Base-by-base conservation (phyloP, 495 filamentous ascomycete genomes). In the Xylaria acuta region DNA sequence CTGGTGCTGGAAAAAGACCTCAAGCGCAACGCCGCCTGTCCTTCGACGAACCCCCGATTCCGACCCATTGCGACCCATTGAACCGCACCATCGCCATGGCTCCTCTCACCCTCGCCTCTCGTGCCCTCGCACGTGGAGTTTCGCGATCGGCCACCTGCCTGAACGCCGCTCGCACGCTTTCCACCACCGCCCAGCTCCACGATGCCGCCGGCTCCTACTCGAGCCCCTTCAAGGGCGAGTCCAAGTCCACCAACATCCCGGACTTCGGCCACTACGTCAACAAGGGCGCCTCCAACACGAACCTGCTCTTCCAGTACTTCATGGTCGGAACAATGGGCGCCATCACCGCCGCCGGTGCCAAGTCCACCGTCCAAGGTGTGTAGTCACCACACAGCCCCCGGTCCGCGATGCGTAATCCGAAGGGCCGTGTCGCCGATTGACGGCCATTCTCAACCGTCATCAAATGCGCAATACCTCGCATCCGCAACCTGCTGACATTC, bases 271-370 rank as follows among this genome's bases (percentile, higher is more conserved):
- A 95, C 80, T 99, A 99, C 86, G 84, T 88, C 85, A 89, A 88
- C 82, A 91, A 90, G 80, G 85, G 82, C 73, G 79, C 83, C 67
- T 80, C 88, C 69, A 88, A 86, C 78, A 82, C 84, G 71, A 97
- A 97, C 84, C 90, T 92, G 85, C 87, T 97, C 75, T 97, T 97
- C 84, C 88, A 89, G 76, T 99, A 99, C 89, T 99, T 98, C 85
- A 96, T 98, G 93, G 96, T 95, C 72, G 96, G 96, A 75, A 91
- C 95, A 27, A 92, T 98, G 88, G 97, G 96, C 79, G 89, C 94
- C 77, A 88, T 97, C 80, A 88, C 91, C 43, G 95, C 95, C 54
- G 92, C 95, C 73, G 97, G 95, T 76, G 97, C 96, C 74, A 98
- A 99, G 90, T 92, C 90, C 70, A 98, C 95, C 71, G 93, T 99